A percentile compares a stretch with the other conserved stretches of the same genome.
These are phyloP conservation scores for Coffea eugenioides DNA, from an alignment of 257 asterid species.

Conservation along the genomic window DNA sequence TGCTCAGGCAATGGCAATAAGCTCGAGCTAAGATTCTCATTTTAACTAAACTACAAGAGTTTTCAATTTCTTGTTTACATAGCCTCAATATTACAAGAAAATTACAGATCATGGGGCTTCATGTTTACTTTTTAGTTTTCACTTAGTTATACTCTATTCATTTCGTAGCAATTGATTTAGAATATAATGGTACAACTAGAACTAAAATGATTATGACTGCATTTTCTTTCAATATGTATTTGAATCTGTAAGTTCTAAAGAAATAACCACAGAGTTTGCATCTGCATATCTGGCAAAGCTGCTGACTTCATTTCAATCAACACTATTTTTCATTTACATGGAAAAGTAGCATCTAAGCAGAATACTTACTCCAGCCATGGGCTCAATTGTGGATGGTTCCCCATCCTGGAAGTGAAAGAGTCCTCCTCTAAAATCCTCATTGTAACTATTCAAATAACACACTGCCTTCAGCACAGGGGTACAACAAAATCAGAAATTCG, in stretches of 20 bases:
- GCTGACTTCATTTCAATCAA: no score
- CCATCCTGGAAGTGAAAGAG: constrained; percentile 90
- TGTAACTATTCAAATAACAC: constrained; percentile 72
- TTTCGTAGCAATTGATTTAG: no score
- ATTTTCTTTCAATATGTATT: neutral
- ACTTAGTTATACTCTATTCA: no score
- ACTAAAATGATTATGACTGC: no score
- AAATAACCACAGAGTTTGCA: neutral
- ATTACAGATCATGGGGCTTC: no score
- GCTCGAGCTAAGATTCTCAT: neutral
- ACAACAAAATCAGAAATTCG: constrained; percentile 4
- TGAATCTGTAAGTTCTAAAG: neutral
- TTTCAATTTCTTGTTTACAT: no score
- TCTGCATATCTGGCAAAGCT: neutral
- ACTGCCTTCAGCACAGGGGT: constrained; percentile 60
- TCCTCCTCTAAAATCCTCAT: constrained; percentile 73
- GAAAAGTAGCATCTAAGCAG: neutral
- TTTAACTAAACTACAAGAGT: no score
- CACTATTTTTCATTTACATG: neutral
- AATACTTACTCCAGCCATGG: constrained; percentile 77
- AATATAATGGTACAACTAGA: no score
- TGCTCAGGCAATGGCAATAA: neutral
- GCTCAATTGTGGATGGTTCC: constrained; percentile 66
- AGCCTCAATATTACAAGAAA: no score
- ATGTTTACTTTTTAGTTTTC: no score